These are phyloP conservation scores for Talaromyces stipitatus DNA, from an alignment of 495 filamentous ascomycete species.

Conservation along the genomic window DNA sequence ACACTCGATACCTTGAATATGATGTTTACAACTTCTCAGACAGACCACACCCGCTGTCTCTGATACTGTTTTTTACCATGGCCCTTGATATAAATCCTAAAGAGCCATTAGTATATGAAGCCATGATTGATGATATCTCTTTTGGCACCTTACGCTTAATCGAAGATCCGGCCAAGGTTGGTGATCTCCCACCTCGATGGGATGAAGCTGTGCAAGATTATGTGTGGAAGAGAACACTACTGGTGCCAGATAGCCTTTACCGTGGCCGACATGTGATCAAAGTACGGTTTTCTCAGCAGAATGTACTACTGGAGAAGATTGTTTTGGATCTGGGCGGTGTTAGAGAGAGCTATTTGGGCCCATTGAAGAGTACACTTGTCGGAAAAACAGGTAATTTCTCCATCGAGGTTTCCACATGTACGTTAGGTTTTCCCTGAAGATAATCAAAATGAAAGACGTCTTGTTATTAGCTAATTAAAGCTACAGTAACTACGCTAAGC, in stretches of 20 bases:
- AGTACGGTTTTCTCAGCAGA: conserved; percentile 29
- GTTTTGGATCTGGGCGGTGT: conserved; percentile 63
- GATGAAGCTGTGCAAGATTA: conserved; percentile 44
- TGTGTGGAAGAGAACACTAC: conserved; percentile 48
- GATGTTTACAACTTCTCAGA: conserved; percentile 56
- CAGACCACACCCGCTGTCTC: conserved; percentile 37
- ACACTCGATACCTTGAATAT: conserved; percentile 55
- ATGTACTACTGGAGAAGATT: conserved; percentile 62
- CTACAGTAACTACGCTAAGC: not conserved
- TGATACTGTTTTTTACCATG: conserved; percentile 54
- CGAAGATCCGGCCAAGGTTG: conserved; percentile 35
- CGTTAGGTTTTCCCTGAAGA: too few species aligned
- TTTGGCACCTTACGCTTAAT: conserved; percentile 8
- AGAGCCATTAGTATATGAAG: conserved; percentile 51
- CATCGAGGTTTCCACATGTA: too few species aligned
- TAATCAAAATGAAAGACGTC: too few species aligned
- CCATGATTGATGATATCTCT: conserved; percentile 41
- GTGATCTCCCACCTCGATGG: conserved; percentile 51
- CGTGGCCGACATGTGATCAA: not conserved
- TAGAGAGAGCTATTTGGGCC: conserved; percentile 56
- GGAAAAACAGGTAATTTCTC: too few species aligned
- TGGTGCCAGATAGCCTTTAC: not conserved
- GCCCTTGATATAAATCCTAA: conserved; percentile 54
- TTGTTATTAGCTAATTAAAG: too few species aligned
- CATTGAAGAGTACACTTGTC: conserved; percentile 56